Base-by-base conservation (phyloP, 2,329 filamentous ascomycete genomes). In the Clarireedia sp. region DNA sequence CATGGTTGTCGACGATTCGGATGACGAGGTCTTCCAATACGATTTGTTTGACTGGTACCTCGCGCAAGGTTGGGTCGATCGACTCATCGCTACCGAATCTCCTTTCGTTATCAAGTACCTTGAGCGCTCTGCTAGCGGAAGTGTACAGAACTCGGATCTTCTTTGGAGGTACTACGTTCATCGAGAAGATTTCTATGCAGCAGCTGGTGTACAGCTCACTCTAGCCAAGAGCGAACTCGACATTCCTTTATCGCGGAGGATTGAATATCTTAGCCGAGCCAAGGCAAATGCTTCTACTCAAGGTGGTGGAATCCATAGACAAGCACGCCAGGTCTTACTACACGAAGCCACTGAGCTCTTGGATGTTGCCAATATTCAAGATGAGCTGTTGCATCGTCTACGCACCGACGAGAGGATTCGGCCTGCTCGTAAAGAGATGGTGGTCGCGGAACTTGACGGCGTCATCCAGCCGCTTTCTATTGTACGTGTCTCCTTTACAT, bases 11-110 rank as follows among this genome's bases (percentile, higher is more conserved):
- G 89, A 95, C 67, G 81, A 80, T 57, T 95, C 92, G 0, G 81
- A 86, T 14, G 94, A 99, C 63, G 89, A 96, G 66, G 88, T 96
- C 4, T 99, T 99, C 74, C 87, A 97, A 69, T 95, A 89, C 59
- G 90, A 89, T 65, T 78, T 99, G n/a, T 99, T 96, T 69, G 91
- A 96, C 66, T 99, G 94, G 92, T 99, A 99, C 71, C 84, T 97
- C 62, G 73, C 80, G 53, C 85, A 91, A 68, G 86, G 87, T 17
- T 91, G 89, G 83, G 87, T 83, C 9, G 90, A 96, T 60, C 86
- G 90, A 14, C 80, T 99, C 26, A 80, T 99, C 36, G 83, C 86
- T 37, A 90, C 94, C 51, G 82, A 91, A 56, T 95, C 91, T 5
- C 82, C 86, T 0, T 91, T 90, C 65, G 90, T 97, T 24, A 80